Percentiles rank a stretch among this genome's conserved stretches.
These are phyloP conservation scores for Cupressus sempervirens DNA, from an alignment of 75 land plant genomes.

Conservation along the genomic window DNA sequence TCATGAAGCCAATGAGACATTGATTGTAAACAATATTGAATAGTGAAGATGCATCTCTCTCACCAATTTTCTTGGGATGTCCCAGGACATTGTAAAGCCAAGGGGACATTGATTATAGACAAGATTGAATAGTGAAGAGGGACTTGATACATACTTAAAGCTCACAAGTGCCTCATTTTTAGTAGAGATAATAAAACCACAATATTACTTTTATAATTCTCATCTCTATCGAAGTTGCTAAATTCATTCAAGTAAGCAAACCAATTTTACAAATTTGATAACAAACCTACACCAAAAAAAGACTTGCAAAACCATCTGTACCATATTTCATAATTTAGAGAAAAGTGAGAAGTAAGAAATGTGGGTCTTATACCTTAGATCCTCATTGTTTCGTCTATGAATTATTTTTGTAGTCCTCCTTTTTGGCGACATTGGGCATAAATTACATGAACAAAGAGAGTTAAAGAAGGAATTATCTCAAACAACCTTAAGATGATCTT, in stretches of 20 bases:
- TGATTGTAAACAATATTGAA: no score
- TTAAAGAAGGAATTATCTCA: constrained; percentile 30
- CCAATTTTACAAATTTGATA: not conserved
- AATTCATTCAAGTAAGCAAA: not conserved
- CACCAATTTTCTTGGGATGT: no score
- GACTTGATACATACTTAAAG: no score
- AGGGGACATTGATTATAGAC: no score
- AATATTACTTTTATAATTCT: no score
- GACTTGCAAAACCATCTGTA: not conserved
- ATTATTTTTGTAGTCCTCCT: constrained; percentile 49
- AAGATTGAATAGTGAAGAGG: no score
- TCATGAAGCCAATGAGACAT: no score
- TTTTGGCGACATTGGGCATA: constrained; percentile 55
- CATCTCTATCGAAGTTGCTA: not conserved
- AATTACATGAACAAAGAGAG: constrained; percentile 47
- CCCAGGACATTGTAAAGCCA: no score
- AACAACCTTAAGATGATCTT: constrained; percentile 38
- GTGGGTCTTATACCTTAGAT: constrained; percentile 39
- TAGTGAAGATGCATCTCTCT: no score
- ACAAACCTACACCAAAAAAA: not conserved
- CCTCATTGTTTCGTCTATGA: constrained; percentile 63
- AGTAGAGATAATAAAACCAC: no score
- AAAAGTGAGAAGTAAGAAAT: no score
- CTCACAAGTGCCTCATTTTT: no score
- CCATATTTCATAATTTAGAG: not conserved